Evolutionary conservation across 169 alveolate species (phyloP).

Genomic region (Miamiensis avidus): DNA sequence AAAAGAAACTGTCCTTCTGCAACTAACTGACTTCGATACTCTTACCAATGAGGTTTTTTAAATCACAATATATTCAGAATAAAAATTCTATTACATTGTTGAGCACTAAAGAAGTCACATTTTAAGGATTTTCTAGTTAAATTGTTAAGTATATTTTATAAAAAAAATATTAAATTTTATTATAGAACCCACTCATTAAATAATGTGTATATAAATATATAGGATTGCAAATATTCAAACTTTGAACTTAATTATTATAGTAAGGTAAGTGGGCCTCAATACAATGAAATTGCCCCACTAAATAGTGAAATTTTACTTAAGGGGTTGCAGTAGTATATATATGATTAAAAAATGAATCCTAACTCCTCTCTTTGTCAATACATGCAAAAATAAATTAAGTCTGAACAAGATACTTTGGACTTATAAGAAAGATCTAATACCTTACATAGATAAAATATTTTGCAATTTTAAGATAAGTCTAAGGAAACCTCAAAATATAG

Average conservation of each 20-base stretch:
- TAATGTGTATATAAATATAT: too few relatives aligned
- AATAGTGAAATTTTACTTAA: neutral
- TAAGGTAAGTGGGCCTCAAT: neutral
- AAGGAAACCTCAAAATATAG: neutral
- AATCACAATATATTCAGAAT: neutral
- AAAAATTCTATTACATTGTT: neutral
- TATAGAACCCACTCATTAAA: too few relatives aligned
- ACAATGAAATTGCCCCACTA: neutral
- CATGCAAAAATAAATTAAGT: too few relatives aligned
- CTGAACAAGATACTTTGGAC: neutral
- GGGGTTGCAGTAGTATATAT: neutral
- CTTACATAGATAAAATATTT: neutral
- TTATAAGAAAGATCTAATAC: neutral
- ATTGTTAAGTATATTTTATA: too few relatives aligned
- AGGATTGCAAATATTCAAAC: neutral
- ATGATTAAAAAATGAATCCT: neutral
- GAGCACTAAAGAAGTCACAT: neutral
- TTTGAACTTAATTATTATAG: neutral
- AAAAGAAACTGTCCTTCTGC: neutral
- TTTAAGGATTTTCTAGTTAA: neutral
- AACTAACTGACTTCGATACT: neutral
- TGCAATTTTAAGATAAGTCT: neutral
- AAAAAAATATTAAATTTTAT: too few relatives aligned
- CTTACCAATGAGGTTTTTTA: neutral
- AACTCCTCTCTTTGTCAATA: neutral